Evolutionary conservation across 495 filamentous ascomycete species (phyloP).

Genomic region (Penicillium lividum): DNA sequence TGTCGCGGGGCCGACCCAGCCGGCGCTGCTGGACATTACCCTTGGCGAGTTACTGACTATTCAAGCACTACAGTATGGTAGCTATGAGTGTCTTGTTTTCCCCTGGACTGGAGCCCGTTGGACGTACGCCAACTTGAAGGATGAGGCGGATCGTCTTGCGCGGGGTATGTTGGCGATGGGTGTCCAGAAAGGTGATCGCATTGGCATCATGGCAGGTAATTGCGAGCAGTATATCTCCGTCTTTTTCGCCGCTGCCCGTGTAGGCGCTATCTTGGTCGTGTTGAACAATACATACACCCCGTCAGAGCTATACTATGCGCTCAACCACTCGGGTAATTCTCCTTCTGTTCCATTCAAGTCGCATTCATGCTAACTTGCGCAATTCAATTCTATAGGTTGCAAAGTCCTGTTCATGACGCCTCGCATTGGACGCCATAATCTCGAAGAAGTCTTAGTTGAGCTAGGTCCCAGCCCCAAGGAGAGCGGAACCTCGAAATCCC

Average conservation of each 20-base stretch:
- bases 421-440: constrained; percentile 58
- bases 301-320: constrained; percentile 60
- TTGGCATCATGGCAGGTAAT: constrained; percentile 72
- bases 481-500: constrained; percentile 29
- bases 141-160: constrained; percentile 59
- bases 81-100: constrained; percentile 62
- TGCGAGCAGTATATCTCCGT: constrained; percentile 69
- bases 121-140: constrained; percentile 65
- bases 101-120: constrained; percentile 66
- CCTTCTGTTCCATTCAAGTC: neutral
- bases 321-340: constrained; percentile 61
- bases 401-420: constrained; percentile 65
- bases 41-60: constrained; percentile 62
- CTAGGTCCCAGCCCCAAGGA: constrained; percentile 45
- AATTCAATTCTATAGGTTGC: constrained; percentile 42
- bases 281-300: constrained; percentile 73
- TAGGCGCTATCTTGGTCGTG: constrained; percentile 68
- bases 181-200: constrained; percentile 61
- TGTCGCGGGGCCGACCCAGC: constrained; percentile 60
- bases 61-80: constrained; percentile 60
- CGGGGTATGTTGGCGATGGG: constrained; percentile 59
- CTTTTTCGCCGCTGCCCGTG: constrained; percentile 65
- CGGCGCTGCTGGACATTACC: constrained; percentile 60
- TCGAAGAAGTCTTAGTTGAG: constrained; percentile 52
- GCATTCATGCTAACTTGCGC: neutral